Evolutionary conservation across 148 eudicot genomes (phyloP), one percentile per base, ranked within the genome.

Genomic region (Tetragonia tetragonoides): DNA sequence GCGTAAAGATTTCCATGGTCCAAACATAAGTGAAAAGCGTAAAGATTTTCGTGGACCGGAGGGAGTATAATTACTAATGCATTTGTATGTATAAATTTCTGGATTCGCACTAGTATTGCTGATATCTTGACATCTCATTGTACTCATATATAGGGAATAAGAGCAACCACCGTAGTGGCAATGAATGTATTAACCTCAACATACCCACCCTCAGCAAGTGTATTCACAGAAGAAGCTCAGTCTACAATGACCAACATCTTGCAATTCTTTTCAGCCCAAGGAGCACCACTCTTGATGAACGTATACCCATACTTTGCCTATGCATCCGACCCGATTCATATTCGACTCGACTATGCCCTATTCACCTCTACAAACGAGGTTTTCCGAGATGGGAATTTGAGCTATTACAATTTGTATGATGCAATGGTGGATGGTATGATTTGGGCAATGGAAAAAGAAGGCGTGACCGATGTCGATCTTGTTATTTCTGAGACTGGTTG

Each of bases 261-360:
- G 0, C 1, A 56, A 4, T 83, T 86, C 61, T 75, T 89, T 2
- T 67, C 72, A 14, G 20, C 41, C 0, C 72, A 78, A 3, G 44
- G 57, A 0, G 5, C 77, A 24, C 88, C 92, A 3, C 73, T 89
- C 16, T 63, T 89, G n/a, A 39, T 79, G 56, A 86, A 87, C 46
- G 68, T 86, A 17, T 91, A 91, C 75, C 95, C 92, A 1, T 91
- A 86, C 56, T 86, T 89, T 28, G 85, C 89, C 11, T 79, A 86
- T 37, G 81, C 78, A 1, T 41, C 77, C 0, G 75, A 83, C 47
- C 86, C 92, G 0, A n/a, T 1, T 0, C 14, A 85, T 6, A 53
- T 89, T 4, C 68, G 59, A 3, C 46, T 90, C 5, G 85, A 82
- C 4, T 90, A 84, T n/a, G 89, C 95, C 0, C 81, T 66, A 3